A percentile compares a stretch with the other conserved stretches of the same genome.
These are phyloP conservation scores for Didymella lethalis DNA, from an alignment of 2,329 filamentous ascomycete genomes.

Conservation along the genomic window DNA sequence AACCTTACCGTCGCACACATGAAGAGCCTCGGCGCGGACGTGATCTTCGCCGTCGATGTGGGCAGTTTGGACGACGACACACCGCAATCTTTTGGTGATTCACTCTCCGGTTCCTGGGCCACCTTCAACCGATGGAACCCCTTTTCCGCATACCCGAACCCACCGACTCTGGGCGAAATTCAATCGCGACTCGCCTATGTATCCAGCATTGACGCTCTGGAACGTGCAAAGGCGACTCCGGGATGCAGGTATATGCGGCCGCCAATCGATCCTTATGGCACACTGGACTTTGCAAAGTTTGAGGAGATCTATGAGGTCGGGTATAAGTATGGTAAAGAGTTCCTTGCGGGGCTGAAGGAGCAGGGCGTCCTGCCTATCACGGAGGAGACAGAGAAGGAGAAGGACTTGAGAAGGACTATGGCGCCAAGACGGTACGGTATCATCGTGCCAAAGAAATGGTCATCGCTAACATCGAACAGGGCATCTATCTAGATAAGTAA, in stretches of 20 bases:
- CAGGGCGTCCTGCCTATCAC: constrained; percentile 74
- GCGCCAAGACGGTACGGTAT: constrained; percentile 46
- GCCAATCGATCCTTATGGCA: constrained; percentile 91
- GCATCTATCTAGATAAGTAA: constrained; percentile 10
- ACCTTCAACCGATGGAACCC: constrained; percentile 97
- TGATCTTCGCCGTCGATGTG: constrained; percentile 95
- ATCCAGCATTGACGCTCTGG: constrained; percentile 90
- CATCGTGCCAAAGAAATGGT: no score
- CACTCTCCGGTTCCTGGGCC: constrained; percentile 93
- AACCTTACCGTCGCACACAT: constrained; percentile 97
- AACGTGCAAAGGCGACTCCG: constrained; percentile 87
- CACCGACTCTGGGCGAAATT: constrained; percentile 93
- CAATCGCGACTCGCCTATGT: constrained; percentile 95
- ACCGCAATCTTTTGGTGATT: constrained; percentile 92
- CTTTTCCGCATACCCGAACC: constrained; percentile 86
- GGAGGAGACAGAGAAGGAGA: constrained; percentile 60
- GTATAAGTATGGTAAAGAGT: constrained; percentile 84
- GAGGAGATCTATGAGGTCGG: constrained; percentile 95
- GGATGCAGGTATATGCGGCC: constrained; percentile 97
- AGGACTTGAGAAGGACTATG: constrained; percentile 61
- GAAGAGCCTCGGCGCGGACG: constrained; percentile 90
- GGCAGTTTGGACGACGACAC: constrained; percentile 90
- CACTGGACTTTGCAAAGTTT: constrained; percentile 95
- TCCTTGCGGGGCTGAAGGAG: constrained; percentile 76
- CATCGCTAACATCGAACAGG: constrained; percentile 10